Evolutionary conservation across 306 rosid genomes (phyloP), one percentile per base, ranked within the genome.

Genomic region (Cucumis cinereus): DNA sequence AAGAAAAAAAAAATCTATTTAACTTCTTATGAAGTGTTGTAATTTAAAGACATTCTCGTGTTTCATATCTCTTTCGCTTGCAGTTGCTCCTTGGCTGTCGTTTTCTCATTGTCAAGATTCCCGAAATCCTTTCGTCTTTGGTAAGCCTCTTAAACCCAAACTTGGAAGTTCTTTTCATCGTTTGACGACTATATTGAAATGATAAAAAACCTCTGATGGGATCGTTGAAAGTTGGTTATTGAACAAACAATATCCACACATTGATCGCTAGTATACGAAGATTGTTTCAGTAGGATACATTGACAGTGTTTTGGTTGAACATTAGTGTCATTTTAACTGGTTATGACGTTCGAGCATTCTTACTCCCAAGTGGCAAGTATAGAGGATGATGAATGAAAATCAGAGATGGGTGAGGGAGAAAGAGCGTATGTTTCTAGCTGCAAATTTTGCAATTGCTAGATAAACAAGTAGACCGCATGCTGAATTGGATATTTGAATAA

Each of bases 41-140:
- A 72, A 72, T 30, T 72, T 72, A 72, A 72, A 72, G 60, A 72
- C 45, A 72, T 72, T 72, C 43, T 50, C 26, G 14, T 72, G 60
- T 50, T 26, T 49, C 60, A 28, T 26, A 16, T 28, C 76, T 72
- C 36, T 43, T 17, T 67, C 33, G 11, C 73, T 30, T 70, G 75
- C 60, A 47, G 58, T 47, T 70, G 75, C 41, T 47, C 23, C 23
- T 24, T 15, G 47, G 75, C 75, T 72, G 56, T 72, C 23, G 28
- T 15, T 12, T 28, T 50, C 45, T 50, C 10, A 3, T 43, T 11
- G 12, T 23, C 36, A 12, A 30, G 23, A 26, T 71, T 15, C 76
- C 59, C 8, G 60, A 28, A 71, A 71, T 8, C 43, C 45, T 71
- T 71, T 24, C 7, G 13, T 26, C 38, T 49, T 72, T 17, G 59